phyloP scores from a whole-genome alignment of 768 basidiomycete genomes.

The Tubosaeta sp. region DNA sequence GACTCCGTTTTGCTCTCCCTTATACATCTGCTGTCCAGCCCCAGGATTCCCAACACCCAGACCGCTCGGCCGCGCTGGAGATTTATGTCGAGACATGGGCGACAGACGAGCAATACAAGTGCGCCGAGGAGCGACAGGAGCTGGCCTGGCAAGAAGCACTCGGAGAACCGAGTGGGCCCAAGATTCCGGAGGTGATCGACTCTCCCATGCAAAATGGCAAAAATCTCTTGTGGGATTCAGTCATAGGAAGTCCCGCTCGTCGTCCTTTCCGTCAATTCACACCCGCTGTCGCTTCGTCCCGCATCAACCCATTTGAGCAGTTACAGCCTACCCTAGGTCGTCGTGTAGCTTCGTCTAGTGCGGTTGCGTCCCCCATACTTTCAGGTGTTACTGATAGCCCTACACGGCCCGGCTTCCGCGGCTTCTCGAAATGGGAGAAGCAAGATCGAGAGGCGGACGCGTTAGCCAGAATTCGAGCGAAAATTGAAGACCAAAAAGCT shows the following conservation, averaged over 20 bases:
- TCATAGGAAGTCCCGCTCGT: slow-evolving; percentile 40
- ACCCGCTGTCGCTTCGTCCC: slow-evolving; percentile 39
- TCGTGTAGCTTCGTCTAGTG: slow-evolving; percentile 39
- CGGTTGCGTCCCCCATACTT: slow-evolving; percentile 23
- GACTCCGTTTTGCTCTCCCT: slow-evolving; percentile 4
- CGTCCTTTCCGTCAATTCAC: slow-evolving; percentile 47
- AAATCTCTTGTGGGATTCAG: slow-evolving; percentile 64
- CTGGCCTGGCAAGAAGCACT: slow-evolving; percentile 67
- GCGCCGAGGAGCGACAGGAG: slow-evolving; percentile 55
- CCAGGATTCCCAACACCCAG: slow-evolving; percentile 72
- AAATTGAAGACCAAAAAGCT: slow-evolving; percentile 41
- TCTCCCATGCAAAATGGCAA: slow-evolving; percentile 50
- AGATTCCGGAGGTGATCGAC: slow-evolving; percentile 37
- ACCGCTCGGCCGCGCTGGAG: slow-evolving; percentile 61
- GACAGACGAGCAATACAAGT: slow-evolving; percentile 66
- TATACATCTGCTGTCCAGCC: slow-evolving; percentile 45
- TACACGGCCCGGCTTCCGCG: slow-evolving; percentile 40
- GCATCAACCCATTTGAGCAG: slow-evolving; percentile 47
- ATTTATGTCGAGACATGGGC: slow-evolving; percentile 80
- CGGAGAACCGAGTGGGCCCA: slow-evolving; percentile 40
- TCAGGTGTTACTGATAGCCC: slow-evolving; percentile 51
- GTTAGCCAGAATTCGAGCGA: slow-evolving; percentile 64
- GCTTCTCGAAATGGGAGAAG: slow-evolving; percentile 81
- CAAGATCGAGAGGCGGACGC: slow-evolving; percentile 80
- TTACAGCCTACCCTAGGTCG: slow-evolving; percentile 36